Evolutionary conservation across 2,329 filamentous ascomycete genomes (phyloP).

Genomic region (Rhexocercosporidium sp.): DNA sequence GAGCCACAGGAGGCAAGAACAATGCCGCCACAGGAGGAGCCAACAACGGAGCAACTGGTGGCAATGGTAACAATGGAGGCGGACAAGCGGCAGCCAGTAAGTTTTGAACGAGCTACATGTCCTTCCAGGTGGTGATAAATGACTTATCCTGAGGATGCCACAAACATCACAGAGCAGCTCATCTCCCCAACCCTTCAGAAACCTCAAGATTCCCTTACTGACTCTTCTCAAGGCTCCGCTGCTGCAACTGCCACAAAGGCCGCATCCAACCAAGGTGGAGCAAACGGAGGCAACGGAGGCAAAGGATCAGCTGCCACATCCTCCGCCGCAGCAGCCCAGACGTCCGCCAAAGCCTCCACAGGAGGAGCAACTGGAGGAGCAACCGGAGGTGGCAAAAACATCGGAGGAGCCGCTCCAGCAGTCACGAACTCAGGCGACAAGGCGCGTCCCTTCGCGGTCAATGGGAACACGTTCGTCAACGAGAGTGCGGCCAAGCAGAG

Average conservation of each 20-base stretch:
- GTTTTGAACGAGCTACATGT: neutral
- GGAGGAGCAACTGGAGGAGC: conserved; percentile 37
- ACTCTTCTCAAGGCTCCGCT: neutral
- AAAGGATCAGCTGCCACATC: conserved; percentile 6
- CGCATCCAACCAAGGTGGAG: neutral
- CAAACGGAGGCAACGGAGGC: neutral
- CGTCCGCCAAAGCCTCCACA: conserved; percentile 38
- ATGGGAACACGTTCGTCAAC: conserved; percentile 60
- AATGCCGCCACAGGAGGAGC: no score
- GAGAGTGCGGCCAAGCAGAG: conserved; percentile 59
- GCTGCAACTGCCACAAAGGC: conserved; percentile 3
- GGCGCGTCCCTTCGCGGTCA: conserved; percentile 56
- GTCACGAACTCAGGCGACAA: conserved; percentile 50
- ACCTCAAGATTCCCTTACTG: neutral
- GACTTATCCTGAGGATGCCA: neutral
- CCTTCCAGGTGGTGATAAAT: neutral
- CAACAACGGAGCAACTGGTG: neutral
- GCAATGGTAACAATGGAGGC: neutral
- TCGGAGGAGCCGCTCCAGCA: conserved; percentile 57
- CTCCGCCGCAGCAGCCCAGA: neutral
- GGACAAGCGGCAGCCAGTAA: conserved; percentile 9
- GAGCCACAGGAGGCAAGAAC: neutral
- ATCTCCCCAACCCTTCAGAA: neutral
- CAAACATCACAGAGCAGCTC: conserved; percentile 4
- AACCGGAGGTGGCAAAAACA: conserved; percentile 15